Evolutionary conservation across 164 flowering plant genomes (phyloP), one percentile per base, ranked within the genome.

Genomic region (Warburgia ugandensis): DNA sequence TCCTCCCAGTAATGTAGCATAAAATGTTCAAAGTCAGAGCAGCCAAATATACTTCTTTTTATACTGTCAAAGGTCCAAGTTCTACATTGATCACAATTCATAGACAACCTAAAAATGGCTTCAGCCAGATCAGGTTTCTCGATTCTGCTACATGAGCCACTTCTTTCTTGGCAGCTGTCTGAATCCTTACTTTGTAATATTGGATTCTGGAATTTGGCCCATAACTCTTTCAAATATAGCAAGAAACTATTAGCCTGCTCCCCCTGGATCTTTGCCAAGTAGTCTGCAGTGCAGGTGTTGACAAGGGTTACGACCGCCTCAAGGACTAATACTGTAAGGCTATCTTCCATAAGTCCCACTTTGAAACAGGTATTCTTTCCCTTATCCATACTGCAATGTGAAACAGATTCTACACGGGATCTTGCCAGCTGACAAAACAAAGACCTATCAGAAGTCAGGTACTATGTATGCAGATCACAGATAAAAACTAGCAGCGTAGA

Each of bases 101-200:
- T 62, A 23, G 82, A 73, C n/a, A 86, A 81, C 72, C 88, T 73
- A 58, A 83, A 86, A 53, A 83, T 67, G 59, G 72, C 68, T 71
- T 78, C 88, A 27, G 83, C 81, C 64, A 86, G 41, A 39, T 70
- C 66, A 46, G 58, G 57, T 7, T 51, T 27, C 32, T 54, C 63
- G 12, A 70, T 45, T 32, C 59, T 68, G 58, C 69, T 64, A 4
- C 43, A 7, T 51, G n/a, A 46, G 10, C 29, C 27, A 12, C 54
- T 6, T 32, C 25, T 39, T 29, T 22, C 62, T 50, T 53, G 41
- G 14, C 14, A 8, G 45, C 41, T 52, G 11, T 44, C 45, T 32
- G 39, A 4, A 41, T 40, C 11, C 22, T 55, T 59, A 25, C 22
- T 25, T 26, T 7, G 35, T 25, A 74, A 42, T 62, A 66, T 55